Base-by-base conservation (phyloP, 164 flowering plant species). In the Macadamia integrifolia region DNA sequence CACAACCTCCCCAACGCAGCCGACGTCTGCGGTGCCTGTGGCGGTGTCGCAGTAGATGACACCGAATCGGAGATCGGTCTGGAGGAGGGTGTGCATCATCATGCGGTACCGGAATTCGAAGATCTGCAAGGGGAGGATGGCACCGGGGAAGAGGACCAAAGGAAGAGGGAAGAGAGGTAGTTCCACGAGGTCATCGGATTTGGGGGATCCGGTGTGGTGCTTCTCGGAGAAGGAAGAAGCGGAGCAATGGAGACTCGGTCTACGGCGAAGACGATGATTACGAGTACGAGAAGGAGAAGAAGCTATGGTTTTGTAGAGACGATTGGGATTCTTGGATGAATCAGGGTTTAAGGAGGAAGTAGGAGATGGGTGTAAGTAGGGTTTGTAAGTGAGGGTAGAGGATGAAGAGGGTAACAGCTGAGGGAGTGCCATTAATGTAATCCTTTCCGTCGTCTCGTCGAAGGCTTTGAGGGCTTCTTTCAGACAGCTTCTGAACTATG, bases 1-100 rank as follows among this genome's bases (percentile, higher is more conserved):
- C 52, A 93, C 80, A 35, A 93, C 85, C 77, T 93, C 98, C 30
- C 93, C 98, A 50, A 93, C 98, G 81, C 98, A 93, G 6, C 98
- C 98, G 30, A 93, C 94, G 17, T 84, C 89, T 72, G 96, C 81
- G 35, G 88, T 79, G 32, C 96, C 94, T 64, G 93, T 72, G 49
- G 81, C 70, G 62, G 92, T 59, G 77, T 91, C 97, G 72, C 92
- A 62, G 88, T 83, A 93, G 72, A 90, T 76, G 61, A 91, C 91
- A 28, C 98, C 98, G 79, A 93, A 93, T 0, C 98, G 94, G 66
- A 93, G 93, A 76, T 93, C 98, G 60, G 97, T 86, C 18, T 88
- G 90, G 61, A 93, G 89, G 65, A 93, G 90, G 0, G 98, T 90
- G 78, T 93, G 97, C 98, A 93, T 91, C 97, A 93, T 90, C 61